phyloP scores from a whole-genome alignment of 1,139 yeast species.

The Geotrichum bryndzae region DNA sequence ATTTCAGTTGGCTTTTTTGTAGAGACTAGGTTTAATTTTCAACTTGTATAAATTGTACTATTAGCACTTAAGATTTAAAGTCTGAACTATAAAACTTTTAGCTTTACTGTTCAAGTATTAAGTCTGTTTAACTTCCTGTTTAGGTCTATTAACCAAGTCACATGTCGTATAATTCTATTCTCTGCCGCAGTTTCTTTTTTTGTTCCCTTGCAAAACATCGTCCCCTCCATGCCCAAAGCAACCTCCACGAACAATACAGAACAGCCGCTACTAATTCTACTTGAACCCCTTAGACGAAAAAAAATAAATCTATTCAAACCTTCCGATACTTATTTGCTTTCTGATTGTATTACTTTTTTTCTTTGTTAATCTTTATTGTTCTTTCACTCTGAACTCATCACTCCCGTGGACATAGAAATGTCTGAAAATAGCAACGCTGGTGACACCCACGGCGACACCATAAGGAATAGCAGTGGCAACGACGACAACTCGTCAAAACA shows the following conservation, averaged over 20 bases:
- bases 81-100: no score
- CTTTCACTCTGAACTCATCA: background rate
- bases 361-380: background rate
- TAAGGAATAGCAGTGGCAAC: background rate
- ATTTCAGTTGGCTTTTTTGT: no score
- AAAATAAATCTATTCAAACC: background rate
- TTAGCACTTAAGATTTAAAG: no score
- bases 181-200: background rate
- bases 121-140: no score
- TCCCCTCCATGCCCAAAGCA: background rate
- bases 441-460: background rate
- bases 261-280: background rate
- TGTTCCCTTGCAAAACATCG: background rate
- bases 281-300: background rate
- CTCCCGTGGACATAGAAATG: slow-evolving; percentile 2
- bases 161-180: background rate
- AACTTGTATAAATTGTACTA: no score
- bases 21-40: no score
- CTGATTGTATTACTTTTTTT: background rate
- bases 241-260: background rate
- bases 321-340: no score
- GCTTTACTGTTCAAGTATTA: no score
- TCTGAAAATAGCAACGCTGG: slow-evolving; percentile 1
- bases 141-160: background rate
- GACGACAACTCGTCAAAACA: background rate